Evolutionary conservation across 495 filamentous ascomycete genomes (phyloP).

Genomic region (Neurospora sp.): DNA sequence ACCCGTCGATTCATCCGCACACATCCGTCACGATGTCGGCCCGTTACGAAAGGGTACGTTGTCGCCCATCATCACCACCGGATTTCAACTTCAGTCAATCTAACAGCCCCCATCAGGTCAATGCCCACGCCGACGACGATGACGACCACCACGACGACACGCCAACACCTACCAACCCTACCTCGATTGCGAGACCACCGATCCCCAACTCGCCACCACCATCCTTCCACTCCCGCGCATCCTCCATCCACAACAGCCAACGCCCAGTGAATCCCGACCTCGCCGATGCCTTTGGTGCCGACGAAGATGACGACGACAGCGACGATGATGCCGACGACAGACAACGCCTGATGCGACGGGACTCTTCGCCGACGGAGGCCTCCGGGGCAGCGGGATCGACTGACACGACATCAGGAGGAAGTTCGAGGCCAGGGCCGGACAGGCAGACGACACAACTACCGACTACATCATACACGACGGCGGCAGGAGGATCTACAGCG

Average conservation of each 20-base stretch:
- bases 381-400: constrained; percentile 7
- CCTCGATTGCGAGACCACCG: constrained; percentile 21
- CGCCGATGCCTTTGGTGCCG: constrained; percentile 81
- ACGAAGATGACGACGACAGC: constrained; percentile 59
- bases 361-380: constrained; percentile 32
- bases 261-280: constrained; percentile 58
- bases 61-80: neutral
- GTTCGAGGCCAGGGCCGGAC: constrained; percentile 5
- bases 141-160: constrained; percentile 10
- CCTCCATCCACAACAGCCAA: constrained; percentile 53
- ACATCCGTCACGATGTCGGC: constrained; percentile 54
- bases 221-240: constrained; percentile 80
- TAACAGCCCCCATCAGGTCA: constrained; percentile 24
- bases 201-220: constrained; percentile 83
- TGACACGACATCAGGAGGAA: neutral
- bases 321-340: constrained; percentile 73
- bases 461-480: constrained; percentile 21
- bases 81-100: neutral
- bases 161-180: constrained; percentile 20
- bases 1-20: neutral
- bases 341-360: constrained; percentile 72
- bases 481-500: constrained; percentile 14
- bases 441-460: constrained; percentile 10
- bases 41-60: constrained; percentile 75
- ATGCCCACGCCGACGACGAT: constrained; percentile 38